These are phyloP conservation scores for Rostrohypoxylon terebratum DNA, from an alignment of 495 filamentous ascomycete species.

Conservation along the genomic window DNA sequence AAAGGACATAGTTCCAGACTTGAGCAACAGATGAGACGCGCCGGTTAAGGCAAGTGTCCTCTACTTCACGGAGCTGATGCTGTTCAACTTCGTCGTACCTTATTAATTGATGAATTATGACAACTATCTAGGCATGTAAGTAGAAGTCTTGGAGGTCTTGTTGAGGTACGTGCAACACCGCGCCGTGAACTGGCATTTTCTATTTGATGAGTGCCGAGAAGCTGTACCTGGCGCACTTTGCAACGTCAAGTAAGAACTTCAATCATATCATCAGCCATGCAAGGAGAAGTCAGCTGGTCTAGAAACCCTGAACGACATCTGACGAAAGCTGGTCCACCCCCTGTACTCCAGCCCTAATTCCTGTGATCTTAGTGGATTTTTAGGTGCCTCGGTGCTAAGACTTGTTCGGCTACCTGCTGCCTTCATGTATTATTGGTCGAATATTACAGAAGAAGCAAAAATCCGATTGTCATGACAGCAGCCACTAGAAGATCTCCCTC, in stretches of 20 bases:
- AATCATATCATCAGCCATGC: constrained; percentile 40
- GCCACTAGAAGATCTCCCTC: constrained; percentile 35
- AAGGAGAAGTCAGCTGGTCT: constrained; percentile 43
- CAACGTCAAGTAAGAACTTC: constrained; percentile 27
- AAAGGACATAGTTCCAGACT: constrained; percentile 30
- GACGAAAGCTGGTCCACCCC: constrained; percentile 43
- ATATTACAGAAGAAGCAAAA: constrained; percentile 33
- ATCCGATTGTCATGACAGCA: constrained; percentile 28
- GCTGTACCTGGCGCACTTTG: constrained; percentile 33
- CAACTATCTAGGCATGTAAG: not conserved
- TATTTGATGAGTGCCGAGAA: constrained; percentile 37
- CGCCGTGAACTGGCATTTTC: constrained; percentile 21
- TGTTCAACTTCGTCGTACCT: constrained; percentile 9
- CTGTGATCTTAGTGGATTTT: constrained; percentile 26
- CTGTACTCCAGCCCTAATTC: constrained; percentile 47
- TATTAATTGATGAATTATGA: not conserved
- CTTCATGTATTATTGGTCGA: constrained; percentile 31
- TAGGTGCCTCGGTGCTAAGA: constrained; percentile 16
- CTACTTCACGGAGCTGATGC: constrained; percentile 32
- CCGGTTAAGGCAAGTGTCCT: constrained; percentile 15
- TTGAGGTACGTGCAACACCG: constrained; percentile 8
- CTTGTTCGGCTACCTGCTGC: constrained; percentile 32
- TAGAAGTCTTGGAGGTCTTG: constrained; percentile 6
- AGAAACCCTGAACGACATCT: constrained; percentile 45
- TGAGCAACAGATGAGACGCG: constrained; percentile 21